Evolutionary conservation across 2,329 filamentous ascomycete genomes (phyloP).

Genomic region (Tolypocladium pustulatum): DNA sequence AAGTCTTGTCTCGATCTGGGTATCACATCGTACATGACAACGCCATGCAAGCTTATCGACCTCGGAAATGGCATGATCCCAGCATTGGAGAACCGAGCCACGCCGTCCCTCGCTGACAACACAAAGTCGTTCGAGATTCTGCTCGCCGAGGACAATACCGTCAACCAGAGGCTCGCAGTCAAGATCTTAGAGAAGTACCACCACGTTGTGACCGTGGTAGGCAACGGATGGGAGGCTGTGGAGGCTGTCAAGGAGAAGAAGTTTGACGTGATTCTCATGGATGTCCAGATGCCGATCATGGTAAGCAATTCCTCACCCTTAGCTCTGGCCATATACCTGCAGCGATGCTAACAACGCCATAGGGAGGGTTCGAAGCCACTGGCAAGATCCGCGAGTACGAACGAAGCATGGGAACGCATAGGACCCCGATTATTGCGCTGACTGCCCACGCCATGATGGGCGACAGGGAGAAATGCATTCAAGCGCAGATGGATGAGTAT

Average conservation of each 20-base stretch:
- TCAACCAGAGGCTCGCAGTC: conserved; percentile 91
- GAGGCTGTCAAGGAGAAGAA: conserved; percentile 85
- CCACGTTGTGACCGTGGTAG: conserved; percentile 82
- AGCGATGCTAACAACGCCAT: conserved; percentile 22
- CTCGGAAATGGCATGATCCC: conserved; percentile 94
- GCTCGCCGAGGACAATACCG: conserved; percentile 90
- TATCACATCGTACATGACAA: conserved; percentile 99
- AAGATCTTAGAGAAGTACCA: conserved; percentile 98
- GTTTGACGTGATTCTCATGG: conserved; percentile 97
- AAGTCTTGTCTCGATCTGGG: conserved; percentile 91
- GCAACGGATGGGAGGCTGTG: conserved; percentile 88
- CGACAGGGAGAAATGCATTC: conserved; percentile 94
- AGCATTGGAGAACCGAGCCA: conserved; percentile 84
- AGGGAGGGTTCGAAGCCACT: conserved; percentile 95
- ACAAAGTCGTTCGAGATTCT: conserved; percentile 93
- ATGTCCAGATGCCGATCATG: conserved; percentile 99
- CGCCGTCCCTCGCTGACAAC: conserved; percentile 83
- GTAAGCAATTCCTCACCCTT: conserved; percentile 32
- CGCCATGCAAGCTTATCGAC: conserved; percentile 87
- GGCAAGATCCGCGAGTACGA: conserved; percentile 96
- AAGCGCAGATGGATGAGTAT: conserved; percentile 99
- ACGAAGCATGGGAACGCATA: conserved; percentile 63
- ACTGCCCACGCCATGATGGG: conserved; percentile 98
- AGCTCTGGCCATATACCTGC: neutral
- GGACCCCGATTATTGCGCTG: conserved; percentile 91